A percentile compares a stretch with the other conserved stretches of the same genome.
These are phyloP conservation scores for Dothistroma septosporum DNA, from an alignment of 2,329 filamentous ascomycete species.

Conservation along the genomic window DNA sequence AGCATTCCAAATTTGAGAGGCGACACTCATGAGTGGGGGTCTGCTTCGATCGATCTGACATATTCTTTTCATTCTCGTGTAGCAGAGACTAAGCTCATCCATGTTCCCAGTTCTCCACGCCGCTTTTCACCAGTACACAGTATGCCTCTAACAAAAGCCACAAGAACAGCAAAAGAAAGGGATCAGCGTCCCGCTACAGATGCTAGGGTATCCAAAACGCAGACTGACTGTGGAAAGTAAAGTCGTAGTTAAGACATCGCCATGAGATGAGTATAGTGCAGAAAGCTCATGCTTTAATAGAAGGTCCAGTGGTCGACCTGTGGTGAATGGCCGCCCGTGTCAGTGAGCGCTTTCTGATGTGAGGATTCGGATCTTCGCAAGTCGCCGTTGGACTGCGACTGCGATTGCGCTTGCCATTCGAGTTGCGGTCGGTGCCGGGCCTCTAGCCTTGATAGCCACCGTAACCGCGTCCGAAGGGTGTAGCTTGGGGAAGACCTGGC, in stretches of 20 bases:
- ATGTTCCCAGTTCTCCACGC: not conserved
- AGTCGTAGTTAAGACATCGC: not conserved
- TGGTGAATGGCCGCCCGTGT: not conserved
- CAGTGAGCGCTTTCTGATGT: not conserved
- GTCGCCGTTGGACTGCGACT: not conserved
- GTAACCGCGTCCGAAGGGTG: conserved; percentile 51
- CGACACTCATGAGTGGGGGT: not conserved
- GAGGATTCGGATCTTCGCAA: not conserved
- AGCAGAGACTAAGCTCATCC: not conserved
- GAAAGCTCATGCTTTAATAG: not conserved
- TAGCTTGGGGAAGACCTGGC: conserved; percentile 34
- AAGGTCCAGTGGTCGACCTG: not conserved
- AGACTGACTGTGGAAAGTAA: not conserved
- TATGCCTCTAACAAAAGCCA: not conserved
- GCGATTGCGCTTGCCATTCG: not conserved
- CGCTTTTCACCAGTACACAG: not conserved
- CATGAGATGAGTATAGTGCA: not conserved
- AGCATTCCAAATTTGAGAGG: not conserved
- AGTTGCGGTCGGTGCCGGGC: not conserved
- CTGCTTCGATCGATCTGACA: not conserved
- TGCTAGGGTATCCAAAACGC: conserved; percentile 5
- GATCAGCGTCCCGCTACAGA: not conserved
- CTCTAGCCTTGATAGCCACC: conserved; percentile 57
- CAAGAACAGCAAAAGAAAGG: not conserved
- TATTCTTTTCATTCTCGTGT: not conserved